Base-by-base conservation (phyloP, 75 land plant species). In the Ceratopteris richardii region DNA sequence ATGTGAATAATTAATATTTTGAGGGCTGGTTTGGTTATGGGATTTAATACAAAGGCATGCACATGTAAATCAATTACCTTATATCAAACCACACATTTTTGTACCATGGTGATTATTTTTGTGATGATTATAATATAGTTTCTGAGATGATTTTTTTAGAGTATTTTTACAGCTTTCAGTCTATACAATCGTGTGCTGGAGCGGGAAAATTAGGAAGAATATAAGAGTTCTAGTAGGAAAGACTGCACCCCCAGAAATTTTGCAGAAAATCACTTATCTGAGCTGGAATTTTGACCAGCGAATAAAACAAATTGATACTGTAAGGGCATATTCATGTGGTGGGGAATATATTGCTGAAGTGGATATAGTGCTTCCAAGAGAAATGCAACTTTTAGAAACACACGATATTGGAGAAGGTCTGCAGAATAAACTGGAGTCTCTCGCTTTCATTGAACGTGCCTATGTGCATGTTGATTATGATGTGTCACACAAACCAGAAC, bases 331-430 rank as follows among this genome's bases (percentile, higher is more conserved):
- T n/a, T 57, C 69, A 36, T 59, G 43, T 20, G 69, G 69, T 11
- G 69, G 51, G 0, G 44, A 31, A 20, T 67, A 67, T 51, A 42
- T 58, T 33, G 69, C 47, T 1, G 69, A 67, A 42, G 56, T 67
- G 51, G 69, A 67, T 28, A 67, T 67, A 2, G 39, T 58, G 48
- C 39, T 67, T 9, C 69, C 69, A 4, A 59, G 58, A 24, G 56
- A 58, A 21, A 67, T 67, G 69, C 44, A 33, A 27, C 50, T 67
- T 41, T 21, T 22, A n/a, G 39, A 67, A 50, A 52, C 71, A 1
- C 71, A 69, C 43, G 71, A 69, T 30, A 69, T 69, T n/a, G 65
- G 71, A 17, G 65, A 69, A 55, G 26, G 57, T 33, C 59, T 69
- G 18, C 71, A 69, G 61, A 54, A 61, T 65, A 69, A 62, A 47